These are phyloP conservation scores for Plasmopara viticola DNA, from an alignment of 352 stramenopile genomes.

Conservation along the genomic window DNA sequence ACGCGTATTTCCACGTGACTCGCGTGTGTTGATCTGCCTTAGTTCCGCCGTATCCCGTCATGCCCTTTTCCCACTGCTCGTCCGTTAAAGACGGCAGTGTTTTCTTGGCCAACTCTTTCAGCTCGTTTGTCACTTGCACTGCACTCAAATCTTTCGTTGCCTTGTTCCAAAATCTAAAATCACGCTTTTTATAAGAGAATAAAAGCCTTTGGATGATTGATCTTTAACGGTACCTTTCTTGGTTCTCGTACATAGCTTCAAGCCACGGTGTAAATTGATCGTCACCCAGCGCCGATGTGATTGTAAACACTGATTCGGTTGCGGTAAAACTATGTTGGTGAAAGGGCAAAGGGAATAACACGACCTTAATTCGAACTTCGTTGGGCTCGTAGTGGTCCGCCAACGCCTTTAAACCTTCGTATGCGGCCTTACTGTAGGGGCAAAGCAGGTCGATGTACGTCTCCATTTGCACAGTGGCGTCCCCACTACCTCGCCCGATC, in stretches of 20 bases:
- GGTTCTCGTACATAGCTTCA: constrained; percentile 72
- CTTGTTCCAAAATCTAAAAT: constrained; percentile 69
- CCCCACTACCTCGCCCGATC: constrained; percentile 36
- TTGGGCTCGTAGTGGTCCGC: constrained; percentile 41
- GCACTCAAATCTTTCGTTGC: constrained; percentile 67
- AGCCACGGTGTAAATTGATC: constrained; percentile 61
- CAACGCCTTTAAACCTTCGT: constrained; percentile 57
- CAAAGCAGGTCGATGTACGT: constrained; percentile 82
- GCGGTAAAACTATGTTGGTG: constrained; percentile 68
- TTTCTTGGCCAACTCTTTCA: constrained; percentile 50
- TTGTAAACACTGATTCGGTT: constrained; percentile 56
- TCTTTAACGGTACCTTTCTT: constrained; percentile 40
- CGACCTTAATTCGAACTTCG: constrained; percentile 62
- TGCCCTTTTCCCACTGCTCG: constrained; percentile 58
- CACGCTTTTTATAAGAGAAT: neutral
- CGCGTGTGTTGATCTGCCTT: constrained; percentile 51
- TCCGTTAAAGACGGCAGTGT: constrained; percentile 61
- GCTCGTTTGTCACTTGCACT: constrained; percentile 57
- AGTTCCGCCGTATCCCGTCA: constrained; percentile 72
- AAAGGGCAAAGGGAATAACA: constrained; percentile 74
- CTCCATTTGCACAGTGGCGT: constrained; percentile 72
- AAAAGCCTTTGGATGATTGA: neutral
- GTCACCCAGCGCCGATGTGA: constrained; percentile 54
- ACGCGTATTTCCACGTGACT: constrained; percentile 78
- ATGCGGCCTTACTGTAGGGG: constrained; percentile 65